A percentile compares a stretch with the other conserved stretches of the same genome.
phyloP scores from a whole-genome alignment of 768 basidiomycete genomes.

The Auricularia heimuer region DNA sequence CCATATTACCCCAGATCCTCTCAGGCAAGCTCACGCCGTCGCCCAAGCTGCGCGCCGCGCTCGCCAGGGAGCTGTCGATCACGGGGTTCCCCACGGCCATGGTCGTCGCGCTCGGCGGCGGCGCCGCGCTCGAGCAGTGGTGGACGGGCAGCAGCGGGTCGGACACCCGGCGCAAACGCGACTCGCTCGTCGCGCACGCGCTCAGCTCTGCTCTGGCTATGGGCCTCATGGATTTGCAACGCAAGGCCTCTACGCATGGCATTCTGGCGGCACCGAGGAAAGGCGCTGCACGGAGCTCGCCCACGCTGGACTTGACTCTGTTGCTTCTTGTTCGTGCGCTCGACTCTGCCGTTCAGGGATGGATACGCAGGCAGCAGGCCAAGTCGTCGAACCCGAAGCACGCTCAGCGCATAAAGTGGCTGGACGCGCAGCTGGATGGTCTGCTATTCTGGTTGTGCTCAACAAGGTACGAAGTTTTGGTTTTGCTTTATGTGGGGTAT shows the following conservation, averaged over 20 bases:
- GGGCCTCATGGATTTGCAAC: slow-evolving; percentile 43
- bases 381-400: slow-evolving; percentile 3
- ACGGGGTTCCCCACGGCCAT: slow-evolving; percentile 65
- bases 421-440: slow-evolving; percentile 46
- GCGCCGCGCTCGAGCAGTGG: slow-evolving; percentile 39
- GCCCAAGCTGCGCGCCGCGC: slow-evolving; percentile 25
- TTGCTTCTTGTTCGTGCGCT: slow-evolving; percentile 60
- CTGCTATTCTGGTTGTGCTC: slow-evolving; percentile 70
- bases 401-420: slow-evolving; percentile 17
- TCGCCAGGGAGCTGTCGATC: slow-evolving; percentile 46
- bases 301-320: slow-evolving; percentile 60
- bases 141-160: slow-evolving; percentile 22
- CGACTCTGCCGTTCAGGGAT: slow-evolving; percentile 48
- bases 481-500: slow-evolving; percentile 4
- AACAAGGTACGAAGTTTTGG: slow-evolving; percentile 43
- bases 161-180: slow-evolving; percentile 2
- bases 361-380: slow-evolving; percentile 6
- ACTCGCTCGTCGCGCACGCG: slow-evolving; percentile 32
- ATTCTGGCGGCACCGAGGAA: slow-evolving; percentile 11
- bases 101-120: slow-evolving; percentile 55
- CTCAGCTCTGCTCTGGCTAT: slow-evolving; percentile 50
- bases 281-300: slow-evolving; percentile 25
- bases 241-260: slow-evolving; percentile 20
- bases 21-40: slow-evolving; percentile 19
- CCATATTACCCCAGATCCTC: slow-evolving; percentile 43